Percentiles rank a stretch among this genome's conserved stretches.
Evolutionary conservation across 805 yeast genomes (phyloP).

Genomic region (Candida insectalens): DNA sequence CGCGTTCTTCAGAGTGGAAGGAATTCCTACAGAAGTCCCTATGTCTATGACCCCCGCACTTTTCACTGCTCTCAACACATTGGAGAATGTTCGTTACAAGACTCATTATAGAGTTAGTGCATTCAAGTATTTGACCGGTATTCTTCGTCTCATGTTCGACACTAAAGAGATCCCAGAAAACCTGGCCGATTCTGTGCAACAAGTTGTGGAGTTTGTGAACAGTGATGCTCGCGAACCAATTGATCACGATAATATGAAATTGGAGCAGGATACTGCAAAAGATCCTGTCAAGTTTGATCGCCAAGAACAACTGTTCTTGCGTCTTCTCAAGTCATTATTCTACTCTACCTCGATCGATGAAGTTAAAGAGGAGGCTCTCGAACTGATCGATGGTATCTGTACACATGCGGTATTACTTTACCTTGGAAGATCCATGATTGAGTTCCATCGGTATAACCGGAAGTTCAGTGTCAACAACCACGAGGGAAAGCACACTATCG

Average conservation of each 20-base stretch:
- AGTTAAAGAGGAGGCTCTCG: constrained; percentile 55
- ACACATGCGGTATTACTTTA: constrained; percentile 75
- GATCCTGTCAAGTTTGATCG: constrained; percentile 41
- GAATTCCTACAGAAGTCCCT: constrained; percentile 51
- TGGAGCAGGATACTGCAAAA: constrained; percentile 32
- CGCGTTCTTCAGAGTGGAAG: constrained; percentile 64
- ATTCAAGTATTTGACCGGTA: constrained; percentile 56
- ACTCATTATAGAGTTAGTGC: constrained; percentile 70
- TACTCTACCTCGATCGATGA: constrained; percentile 70
- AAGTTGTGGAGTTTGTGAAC: constrained; percentile 35
- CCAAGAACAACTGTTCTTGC: constrained; percentile 57
- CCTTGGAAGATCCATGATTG: constrained; percentile 62
- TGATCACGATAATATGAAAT: constrained; percentile 11
- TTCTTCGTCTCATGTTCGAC: constrained; percentile 61
- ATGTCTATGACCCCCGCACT: constrained; percentile 80
- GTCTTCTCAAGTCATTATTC: constrained; percentile 62
- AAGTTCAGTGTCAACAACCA: constrained; percentile 68
- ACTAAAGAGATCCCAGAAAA: constrained; percentile 34
- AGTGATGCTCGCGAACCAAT: constrained; percentile 21
- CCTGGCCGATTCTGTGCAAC: constrained; percentile 33
- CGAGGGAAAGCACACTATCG: constrained; percentile 65
- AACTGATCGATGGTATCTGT: constrained; percentile 54
- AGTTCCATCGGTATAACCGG: constrained; percentile 56
- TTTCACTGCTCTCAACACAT: constrained; percentile 61
- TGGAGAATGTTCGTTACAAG: constrained; percentile 58